These are phyloP conservation scores for Penicillium occitanis DNA, from an alignment of 2,329 filamentous ascomycete species.

Conservation along the genomic window DNA sequence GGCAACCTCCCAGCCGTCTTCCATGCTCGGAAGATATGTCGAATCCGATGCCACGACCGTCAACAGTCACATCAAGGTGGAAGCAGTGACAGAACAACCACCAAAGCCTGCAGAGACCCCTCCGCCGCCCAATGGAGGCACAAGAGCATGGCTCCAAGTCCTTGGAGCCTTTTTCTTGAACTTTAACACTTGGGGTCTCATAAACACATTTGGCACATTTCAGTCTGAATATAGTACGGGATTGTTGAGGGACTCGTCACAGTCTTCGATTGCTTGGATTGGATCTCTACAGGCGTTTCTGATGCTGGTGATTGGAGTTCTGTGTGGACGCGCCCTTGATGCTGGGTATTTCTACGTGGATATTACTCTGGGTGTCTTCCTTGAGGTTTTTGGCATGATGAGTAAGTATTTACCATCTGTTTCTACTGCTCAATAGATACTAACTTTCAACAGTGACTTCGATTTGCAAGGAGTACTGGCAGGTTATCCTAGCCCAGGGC, in stretches of 20 bases:
- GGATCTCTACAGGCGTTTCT: conserved; percentile 47
- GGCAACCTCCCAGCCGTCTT: background rate
- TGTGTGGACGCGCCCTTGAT: conserved; percentile 49
- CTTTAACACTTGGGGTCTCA: conserved; percentile 45
- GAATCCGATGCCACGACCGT: background rate
- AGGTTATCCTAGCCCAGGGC: conserved; percentile 49
- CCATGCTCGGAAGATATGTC: background rate
- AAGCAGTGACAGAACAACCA: background rate
- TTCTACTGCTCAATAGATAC: background rate
- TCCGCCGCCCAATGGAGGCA: conserved; percentile 30
- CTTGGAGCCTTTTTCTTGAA: conserved; percentile 26
- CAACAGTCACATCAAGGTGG: background rate
- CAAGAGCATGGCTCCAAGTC: conserved; percentile 30
- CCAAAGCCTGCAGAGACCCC: conserved; percentile 18
- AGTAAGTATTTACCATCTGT: conserved; percentile 16
- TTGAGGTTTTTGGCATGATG: conserved; percentile 17
- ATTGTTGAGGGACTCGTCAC: conserved; percentile 30
- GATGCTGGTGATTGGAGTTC: conserved; percentile 42
- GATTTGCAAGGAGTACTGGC: conserved; percentile 51
- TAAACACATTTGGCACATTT: conserved; percentile 51
- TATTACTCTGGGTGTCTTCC: conserved; percentile 20
- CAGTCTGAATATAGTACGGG: conserved; percentile 43
- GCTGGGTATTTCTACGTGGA: conserved; percentile 32
- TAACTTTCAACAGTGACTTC: conserved; percentile 27
- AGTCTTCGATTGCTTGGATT: conserved; percentile 48